phyloP scores from a whole-genome alignment of 768 basidiomycete species.

The Mycena haematopus region DNA sequence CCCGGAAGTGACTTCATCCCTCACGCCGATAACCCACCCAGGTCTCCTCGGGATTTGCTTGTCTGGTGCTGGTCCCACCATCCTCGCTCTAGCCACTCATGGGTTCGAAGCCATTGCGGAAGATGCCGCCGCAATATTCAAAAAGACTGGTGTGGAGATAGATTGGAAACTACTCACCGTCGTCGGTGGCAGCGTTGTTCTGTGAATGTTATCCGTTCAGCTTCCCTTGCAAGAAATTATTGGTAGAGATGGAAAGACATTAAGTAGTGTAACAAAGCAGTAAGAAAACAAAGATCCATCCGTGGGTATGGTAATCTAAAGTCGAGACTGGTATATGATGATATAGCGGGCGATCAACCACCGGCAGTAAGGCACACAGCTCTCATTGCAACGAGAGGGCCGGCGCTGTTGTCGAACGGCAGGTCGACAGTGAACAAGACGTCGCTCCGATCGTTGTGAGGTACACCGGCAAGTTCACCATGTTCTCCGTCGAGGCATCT shows the following conservation, averaged over 20 bases:
- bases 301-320: slow-evolving; percentile 24
- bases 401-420: slow-evolving; percentile 72
- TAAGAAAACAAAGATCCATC: slow-evolving; percentile 27
- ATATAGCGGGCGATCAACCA: slow-evolving; percentile 44
- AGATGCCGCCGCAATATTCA: slow-evolving; percentile 80
- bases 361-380: slow-evolving; percentile 92
- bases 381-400: slow-evolving; percentile 80
- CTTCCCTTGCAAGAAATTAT: neutral
- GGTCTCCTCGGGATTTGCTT: slow-evolving; percentile 98
- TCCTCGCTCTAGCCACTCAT: slow-evolving; percentile 89
- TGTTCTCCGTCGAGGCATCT: slow-evolving; percentile 42
- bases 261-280: slow-evolving; percentile 29
- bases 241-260: slow-evolving; percentile 27
- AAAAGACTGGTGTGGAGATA: slow-evolving; percentile 73
- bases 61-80: slow-evolving; percentile 97
- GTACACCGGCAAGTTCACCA: slow-evolving; percentile 90
- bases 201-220: slow-evolving; percentile 8
- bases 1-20: slow-evolving; percentile 85
- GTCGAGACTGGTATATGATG: slow-evolving; percentile 8
- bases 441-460: slow-evolving; percentile 86
- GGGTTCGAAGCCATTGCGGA: slow-evolving; percentile 87
- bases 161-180: slow-evolving; percentile 91
- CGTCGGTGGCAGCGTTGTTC: slow-evolving; percentile 48
- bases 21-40: slow-evolving; percentile 89
- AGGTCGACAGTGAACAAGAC: slow-evolving; percentile 91